These are phyloP conservation scores for Dictyostelium capitatum DNA, from an alignment of 78 protist species.

Conservation along the genomic window DNA sequence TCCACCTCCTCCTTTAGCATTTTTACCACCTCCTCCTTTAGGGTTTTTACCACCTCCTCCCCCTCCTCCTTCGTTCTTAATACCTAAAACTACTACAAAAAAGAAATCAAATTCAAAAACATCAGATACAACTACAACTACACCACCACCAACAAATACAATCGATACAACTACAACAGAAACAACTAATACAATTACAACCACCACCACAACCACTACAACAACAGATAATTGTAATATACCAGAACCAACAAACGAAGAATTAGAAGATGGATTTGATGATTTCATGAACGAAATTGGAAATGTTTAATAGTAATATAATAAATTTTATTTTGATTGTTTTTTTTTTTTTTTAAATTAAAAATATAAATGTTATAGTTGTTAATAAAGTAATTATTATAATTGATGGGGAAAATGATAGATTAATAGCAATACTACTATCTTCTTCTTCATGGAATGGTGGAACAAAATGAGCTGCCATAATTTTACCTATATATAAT, in stretches of 20 bases:
- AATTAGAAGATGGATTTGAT: slow-evolving; percentile 56
- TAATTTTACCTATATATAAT: slow-evolving; percentile 12
- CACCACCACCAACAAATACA: neutral
- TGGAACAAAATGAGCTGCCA: slow-evolving; percentile 33
- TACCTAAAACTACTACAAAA: neutral
- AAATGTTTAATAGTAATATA: neutral
- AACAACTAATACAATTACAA: neutral
- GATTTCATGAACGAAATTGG: slow-evolving; percentile 38
- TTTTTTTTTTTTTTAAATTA: neutral
- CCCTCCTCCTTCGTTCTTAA: neutral
- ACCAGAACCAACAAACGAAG: slow-evolving; percentile 13
- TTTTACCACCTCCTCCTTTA: slow-evolving; percentile 16
- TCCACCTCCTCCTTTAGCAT: slow-evolving; percentile 40
- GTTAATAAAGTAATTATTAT: too few species aligned
- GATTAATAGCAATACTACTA: neutral
- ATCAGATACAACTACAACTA: neutral
- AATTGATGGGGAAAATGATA: neutral
- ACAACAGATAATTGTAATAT: neutral
- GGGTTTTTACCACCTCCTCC: slow-evolving; percentile 18
- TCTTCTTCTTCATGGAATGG: slow-evolving; percentile 18
- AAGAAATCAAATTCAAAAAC: neutral
- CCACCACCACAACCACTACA: neutral
- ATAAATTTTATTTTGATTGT: neutral
- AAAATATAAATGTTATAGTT: neutral
- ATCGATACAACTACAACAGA: neutral